These are phyloP conservation scores for Silene coronaria DNA, from an alignment of 179 eudicot genomes.

Conservation along the genomic window DNA sequence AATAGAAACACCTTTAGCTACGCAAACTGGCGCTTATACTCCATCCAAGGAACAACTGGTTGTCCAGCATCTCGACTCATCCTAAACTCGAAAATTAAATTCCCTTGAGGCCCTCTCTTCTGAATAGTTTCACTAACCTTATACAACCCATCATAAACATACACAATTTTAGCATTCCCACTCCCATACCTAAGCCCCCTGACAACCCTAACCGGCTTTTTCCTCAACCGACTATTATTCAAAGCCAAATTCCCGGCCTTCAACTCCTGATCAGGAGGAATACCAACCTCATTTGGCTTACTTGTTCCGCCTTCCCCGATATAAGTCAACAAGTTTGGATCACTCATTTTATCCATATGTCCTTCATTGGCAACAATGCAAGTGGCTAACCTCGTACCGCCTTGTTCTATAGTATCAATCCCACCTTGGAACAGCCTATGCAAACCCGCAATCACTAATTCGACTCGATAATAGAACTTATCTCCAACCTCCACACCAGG, in stretches of 20 bases:
- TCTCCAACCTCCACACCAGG: constrained; percentile 55
- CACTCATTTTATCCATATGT: constrained; percentile 25
- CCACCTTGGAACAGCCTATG: constrained; percentile 26
- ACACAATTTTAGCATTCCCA: constrained; percentile 13
- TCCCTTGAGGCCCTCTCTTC: constrained; percentile 30
- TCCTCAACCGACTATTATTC: constrained; percentile 30
- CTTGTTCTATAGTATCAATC: constrained; percentile 31
- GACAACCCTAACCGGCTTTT: constrained; percentile 30
- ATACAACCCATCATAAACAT: constrained; percentile 41
- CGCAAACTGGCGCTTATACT: constrained; percentile 3
- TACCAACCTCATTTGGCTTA: too few species aligned
- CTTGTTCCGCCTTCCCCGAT: constrained; percentile 38
- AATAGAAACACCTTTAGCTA: neutral
- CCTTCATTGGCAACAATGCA: constrained; percentile 38
- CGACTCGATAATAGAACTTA: constrained; percentile 33
- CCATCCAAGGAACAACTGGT: constrained; percentile 21
- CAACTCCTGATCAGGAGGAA: neutral
- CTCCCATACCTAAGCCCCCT: constrained; percentile 20
- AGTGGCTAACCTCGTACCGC: constrained; percentile 23
- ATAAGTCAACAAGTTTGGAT: constrained; percentile 26
- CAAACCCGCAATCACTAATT: constrained; percentile 27
- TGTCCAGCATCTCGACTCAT: constrained; percentile 25
- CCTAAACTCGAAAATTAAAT: constrained; percentile 31
- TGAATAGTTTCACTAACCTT: constrained; percentile 15
- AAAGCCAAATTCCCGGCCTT: constrained; percentile 33